phyloP scores from a whole-genome alignment of 148 eudicot genomes.

The Persicaria tinctoria region DNA sequence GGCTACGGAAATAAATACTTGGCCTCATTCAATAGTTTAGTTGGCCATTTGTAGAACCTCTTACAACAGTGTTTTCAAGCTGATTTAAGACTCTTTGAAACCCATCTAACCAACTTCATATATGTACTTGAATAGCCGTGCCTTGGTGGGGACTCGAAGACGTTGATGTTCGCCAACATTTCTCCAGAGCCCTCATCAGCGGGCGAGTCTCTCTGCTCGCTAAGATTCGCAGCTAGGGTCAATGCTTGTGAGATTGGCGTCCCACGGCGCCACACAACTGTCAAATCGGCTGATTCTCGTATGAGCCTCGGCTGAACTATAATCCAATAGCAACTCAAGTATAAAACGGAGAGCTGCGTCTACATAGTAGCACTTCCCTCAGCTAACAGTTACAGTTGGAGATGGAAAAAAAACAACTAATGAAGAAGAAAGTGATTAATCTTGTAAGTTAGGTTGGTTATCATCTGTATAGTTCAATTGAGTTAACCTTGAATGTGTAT shows the following conservation, averaged over 20 bases:
- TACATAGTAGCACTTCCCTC: neutral
- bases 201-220: slow-evolving; percentile 87
- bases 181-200: slow-evolving; percentile 73
- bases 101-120: neutral
- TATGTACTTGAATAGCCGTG: slow-evolving; percentile 62
- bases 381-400: neutral
- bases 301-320: slow-evolving; percentile 55
- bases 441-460: slow-evolving; percentile 39
- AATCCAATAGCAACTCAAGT: neutral
- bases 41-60: no score
- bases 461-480: slow-evolving; percentile 34
- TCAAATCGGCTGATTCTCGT: slow-evolving; percentile 58
- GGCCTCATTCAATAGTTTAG: no score
- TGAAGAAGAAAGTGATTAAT: slow-evolving; percentile 12
- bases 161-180: slow-evolving; percentile 89
- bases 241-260: slow-evolving; percentile 93
- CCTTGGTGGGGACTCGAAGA: slow-evolving; percentile 96
- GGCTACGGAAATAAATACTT: no score
- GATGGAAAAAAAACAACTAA: neutral
- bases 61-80: slow-evolving; percentile 8
- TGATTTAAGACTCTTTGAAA: slow-evolving; percentile 41
- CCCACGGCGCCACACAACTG: slow-evolving; percentile 72
- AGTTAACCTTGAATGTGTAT: slow-evolving; percentile 3
- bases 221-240: slow-evolving; percentile 83
- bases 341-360: neutral